Evolutionary conservation across 768 basidiomycete genomes (phyloP), one percentile per base, ranked within the genome.

Genomic region (Lactifluus echinatus): DNA sequence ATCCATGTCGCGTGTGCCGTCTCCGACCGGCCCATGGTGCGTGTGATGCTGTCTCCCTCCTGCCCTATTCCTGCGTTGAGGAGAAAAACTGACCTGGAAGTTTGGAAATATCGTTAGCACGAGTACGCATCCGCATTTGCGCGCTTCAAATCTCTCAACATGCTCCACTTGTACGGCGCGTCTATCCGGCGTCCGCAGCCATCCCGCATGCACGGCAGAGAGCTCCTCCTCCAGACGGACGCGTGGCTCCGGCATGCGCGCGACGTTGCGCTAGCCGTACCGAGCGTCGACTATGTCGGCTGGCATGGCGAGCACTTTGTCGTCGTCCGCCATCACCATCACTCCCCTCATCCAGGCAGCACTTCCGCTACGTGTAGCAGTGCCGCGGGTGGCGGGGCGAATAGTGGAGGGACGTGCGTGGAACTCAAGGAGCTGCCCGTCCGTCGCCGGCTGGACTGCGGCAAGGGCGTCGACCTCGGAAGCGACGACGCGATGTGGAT

Each of bases 261-360:
- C 28, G 73, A 72, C 60, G 75, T 85, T 52, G 82, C 83, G 1
- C 66, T 69, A 3, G 66, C 68, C 26, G 62, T 85, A 0, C 79
- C 77, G 4, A 75, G 75, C 24, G 64, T 85, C 29, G 84, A 85
- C 68, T 85, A 84, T 60, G 67, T 85, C 1, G 84, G 84, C n/a
- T 85, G 83, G 83, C 81, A 85, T 67, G 81, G 82, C 37, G 84
- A 84, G 70, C 81, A 84, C 66, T 84, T 81, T 64, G 83, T 82
- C 56, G 79, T 85, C 53, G 79, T 80, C 50, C 74, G 82, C 31
- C 21, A 29, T 4, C 36, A 34, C 28, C 29, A 39, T n/a, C n/a
- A n/a, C n/a, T n/a, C n/a, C n/a, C n/a, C n/a, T n/a, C n/a, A n/a
- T n/a, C n/a, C n/a, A n/a, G n/a, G n/a, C n/a, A 28, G 28, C 17